Evolutionary conservation across 1,284 basidiomycete genomes (phyloP).

Genomic region (Exobasidium cylindrosporum): DNA sequence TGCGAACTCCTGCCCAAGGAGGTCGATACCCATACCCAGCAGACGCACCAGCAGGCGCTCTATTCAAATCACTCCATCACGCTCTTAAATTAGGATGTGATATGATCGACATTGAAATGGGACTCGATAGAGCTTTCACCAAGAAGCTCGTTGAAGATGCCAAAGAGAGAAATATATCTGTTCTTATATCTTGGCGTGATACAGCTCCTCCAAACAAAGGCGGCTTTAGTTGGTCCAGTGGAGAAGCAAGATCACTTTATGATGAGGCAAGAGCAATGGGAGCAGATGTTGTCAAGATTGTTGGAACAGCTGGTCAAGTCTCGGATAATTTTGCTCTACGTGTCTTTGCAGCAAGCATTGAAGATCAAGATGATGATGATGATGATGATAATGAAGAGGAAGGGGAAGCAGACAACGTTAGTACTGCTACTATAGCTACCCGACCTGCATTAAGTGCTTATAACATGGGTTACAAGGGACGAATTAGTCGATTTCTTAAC

Average conservation of each 20-base stretch:
- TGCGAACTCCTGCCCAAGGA: constrained; percentile 82
- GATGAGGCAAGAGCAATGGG: constrained; percentile 58
- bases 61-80: constrained; percentile 73
- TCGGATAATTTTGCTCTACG: constrained; percentile 75
- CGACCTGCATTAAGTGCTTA: constrained; percentile 1
- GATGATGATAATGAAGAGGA: constrained; percentile 5
- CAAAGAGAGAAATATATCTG: constrained; percentile 70
- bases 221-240: constrained; percentile 74
- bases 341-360: neutral
- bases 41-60: constrained; percentile 62
- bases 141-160: constrained; percentile 65
- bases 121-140: constrained; percentile 67
- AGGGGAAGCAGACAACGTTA: neutral
- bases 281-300: constrained; percentile 81
- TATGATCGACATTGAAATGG: constrained; percentile 80
- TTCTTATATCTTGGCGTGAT: constrained; percentile 93
- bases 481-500: constrained; percentile 13
- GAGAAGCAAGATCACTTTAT: constrained; percentile 60
- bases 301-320: constrained; percentile 73
- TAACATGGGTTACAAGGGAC: constrained; percentile 11
- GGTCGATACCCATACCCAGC: constrained; percentile 82
- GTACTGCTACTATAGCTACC: neutral
- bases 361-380: neutral
- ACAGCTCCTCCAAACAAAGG: constrained; percentile 65
- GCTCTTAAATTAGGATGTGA: constrained; percentile 82